These are phyloP conservation scores for Penium margaritaceum DNA, from an alignment of 139 green algal species.

Conservation along the genomic window DNA sequence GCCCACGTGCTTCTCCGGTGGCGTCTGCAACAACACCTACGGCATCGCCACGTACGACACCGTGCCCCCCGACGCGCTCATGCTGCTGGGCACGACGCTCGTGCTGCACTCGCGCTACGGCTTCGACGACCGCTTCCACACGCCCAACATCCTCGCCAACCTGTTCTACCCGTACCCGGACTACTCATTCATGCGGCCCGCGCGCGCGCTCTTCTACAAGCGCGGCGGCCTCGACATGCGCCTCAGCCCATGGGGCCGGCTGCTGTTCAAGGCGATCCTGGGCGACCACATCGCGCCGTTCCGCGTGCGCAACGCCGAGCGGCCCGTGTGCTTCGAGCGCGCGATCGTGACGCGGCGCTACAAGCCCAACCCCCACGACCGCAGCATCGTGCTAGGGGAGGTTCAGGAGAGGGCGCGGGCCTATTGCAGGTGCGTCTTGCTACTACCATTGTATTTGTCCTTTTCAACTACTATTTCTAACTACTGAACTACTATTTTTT, in stretches of 20 bases:
- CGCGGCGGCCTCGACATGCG: slow-evolving; percentile 18
- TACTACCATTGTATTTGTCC: no score
- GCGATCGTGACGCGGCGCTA: slow-evolving; percentile 23
- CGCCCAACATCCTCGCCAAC: slow-evolving; percentile 34
- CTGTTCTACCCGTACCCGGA: slow-evolving; percentile 34
- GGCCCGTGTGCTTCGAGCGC: slow-evolving; percentile 28
- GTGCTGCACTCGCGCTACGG: slow-evolving; percentile 26
- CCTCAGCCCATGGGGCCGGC: slow-evolving; percentile 6
- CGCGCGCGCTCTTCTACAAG: slow-evolving; percentile 20
- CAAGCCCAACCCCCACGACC: neutral
- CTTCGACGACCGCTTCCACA: slow-evolving; percentile 33
- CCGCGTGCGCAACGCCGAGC: slow-evolving; percentile 19
- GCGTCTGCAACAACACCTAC: slow-evolving; percentile 15
- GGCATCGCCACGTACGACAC: slow-evolving; percentile 12
- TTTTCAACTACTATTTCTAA: no score
- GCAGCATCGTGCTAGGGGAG: slow-evolving; percentile 24
- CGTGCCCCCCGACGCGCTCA: slow-evolving; percentile 17
- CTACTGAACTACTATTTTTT: no score
- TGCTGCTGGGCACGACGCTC: slow-evolving; percentile 25
- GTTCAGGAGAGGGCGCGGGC: slow-evolving; percentile 27
- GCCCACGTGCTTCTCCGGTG: neutral
- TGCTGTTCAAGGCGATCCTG: slow-evolving; percentile 26
- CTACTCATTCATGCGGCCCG: slow-evolving; percentile 24
- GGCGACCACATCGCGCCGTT: slow-evolving; percentile 30
- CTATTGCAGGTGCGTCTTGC: no score